Evolutionary conservation across 768 basidiomycete genomes (phyloP), one percentile per base, ranked within the genome.

Genomic region (Inosperma sp.): DNA sequence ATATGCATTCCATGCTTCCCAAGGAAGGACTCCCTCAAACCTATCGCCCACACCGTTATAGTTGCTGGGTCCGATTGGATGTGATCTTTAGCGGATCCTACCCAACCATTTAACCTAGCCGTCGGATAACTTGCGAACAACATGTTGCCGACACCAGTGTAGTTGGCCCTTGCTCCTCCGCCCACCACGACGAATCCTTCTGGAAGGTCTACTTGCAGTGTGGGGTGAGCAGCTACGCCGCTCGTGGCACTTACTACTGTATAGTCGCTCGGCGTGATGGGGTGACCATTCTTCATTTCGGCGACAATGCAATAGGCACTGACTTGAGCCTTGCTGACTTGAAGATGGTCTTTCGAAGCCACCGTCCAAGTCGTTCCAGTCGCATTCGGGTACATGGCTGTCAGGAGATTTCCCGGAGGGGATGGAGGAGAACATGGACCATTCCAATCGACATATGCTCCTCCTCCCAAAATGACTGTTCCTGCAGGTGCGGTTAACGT

Each of bases 41-140:
- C 37, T 21, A 40, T 40, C 8, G 37, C 37, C 37, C 37, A 40
- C 7, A 42, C 41, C n/a, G 41, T 42, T 42, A 42, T 27, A n/a
- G 25, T 27, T 5, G 41, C 14, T 17, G n/a, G 25, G 10, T 42
- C 41, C 3, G 25, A 16, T 16, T 16, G 7, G 17, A 7, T 2
- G 12, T 44, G 43, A 13, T 44, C 43, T 30, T 44, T 44, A 7
- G 43, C 43, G 21, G 43, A 31, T 31, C 16, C 43, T 8, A 44
- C 7, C 43, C 43, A 44, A 31, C 43, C 43, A 31, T 7, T 4
- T 14, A 44, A 29, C 3, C 12, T 21, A 19, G 10, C 9, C 12
- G 43, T 44, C 17, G 43, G 43, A 17, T 42, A 42, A 17, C 41
- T 44, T 3, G 16, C 43, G 13, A 21, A 31, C 29, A 44, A 17